Conservation (phyloP, 768 basidiomycete genomes). For the Lactarius quietus region DNA sequence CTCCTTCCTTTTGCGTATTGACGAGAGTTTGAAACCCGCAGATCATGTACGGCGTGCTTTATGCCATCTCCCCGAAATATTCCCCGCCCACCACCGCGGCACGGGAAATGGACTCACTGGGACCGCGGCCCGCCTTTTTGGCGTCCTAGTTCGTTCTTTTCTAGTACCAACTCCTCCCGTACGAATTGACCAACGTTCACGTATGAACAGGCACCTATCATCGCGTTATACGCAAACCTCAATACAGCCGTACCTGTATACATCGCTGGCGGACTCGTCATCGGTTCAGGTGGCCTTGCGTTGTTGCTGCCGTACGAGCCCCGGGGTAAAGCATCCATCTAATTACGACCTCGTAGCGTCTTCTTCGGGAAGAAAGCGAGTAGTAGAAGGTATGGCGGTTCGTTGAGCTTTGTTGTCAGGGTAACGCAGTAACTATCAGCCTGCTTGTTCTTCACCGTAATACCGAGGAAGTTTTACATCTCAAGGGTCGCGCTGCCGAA, state of each 20-base stretch:
- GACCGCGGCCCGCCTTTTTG: constrained; percentile 60
- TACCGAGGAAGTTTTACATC: not conserved
- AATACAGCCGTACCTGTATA: constrained; percentile 67
- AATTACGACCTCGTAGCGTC: constrained; percentile 18
- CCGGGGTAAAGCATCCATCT: constrained; percentile 68
- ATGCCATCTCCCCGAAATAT: constrained; percentile 69
- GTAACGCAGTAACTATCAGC: not conserved
- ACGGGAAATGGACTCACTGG: constrained; percentile 67
- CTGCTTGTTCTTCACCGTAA: not conserved
- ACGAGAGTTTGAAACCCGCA: constrained; percentile 30
- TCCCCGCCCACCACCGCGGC: constrained; percentile 68
- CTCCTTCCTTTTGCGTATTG: not conserved
- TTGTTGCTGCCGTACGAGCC: constrained; percentile 71
- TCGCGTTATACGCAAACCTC: constrained; percentile 66
- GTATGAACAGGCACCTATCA: constrained; percentile 55
- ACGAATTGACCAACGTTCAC: not conserved
- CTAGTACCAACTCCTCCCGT: not conserved
- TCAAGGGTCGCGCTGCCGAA: too few relatives aligned
- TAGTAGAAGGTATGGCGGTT: not conserved
- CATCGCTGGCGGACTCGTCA: constrained; percentile 60
- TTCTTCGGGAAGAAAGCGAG: not conserved
- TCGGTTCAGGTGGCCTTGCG: constrained; percentile 56
- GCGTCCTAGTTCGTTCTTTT: constrained; percentile 55
- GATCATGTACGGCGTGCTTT: constrained; percentile 76
- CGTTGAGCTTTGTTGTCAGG: not conserved